A percentile compares a stretch with the other conserved stretches of the same genome.
These are phyloP conservation scores for Apiotrichum laibachii DNA, from an alignment of 1,284 basidiomycete genomes.

Conservation along the genomic window DNA sequence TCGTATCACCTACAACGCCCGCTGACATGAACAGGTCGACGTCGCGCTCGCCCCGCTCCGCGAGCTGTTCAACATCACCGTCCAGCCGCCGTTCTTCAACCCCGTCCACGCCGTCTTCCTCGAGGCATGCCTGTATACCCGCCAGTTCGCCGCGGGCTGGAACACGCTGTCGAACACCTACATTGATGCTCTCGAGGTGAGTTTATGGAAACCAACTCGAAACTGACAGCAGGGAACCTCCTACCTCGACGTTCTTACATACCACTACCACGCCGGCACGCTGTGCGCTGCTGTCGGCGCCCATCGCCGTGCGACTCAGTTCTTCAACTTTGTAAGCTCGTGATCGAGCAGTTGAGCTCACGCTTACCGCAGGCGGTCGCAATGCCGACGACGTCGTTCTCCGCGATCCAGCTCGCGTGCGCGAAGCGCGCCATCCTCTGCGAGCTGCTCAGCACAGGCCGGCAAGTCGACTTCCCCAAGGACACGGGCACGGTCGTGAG, in stretches of 20 bases:
- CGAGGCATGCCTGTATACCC: constrained; percentile 26
- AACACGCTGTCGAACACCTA: constrained; percentile 11
- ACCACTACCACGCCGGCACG: constrained; percentile 44
- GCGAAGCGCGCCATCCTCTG: constrained; percentile 47
- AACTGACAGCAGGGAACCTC: constrained; percentile 12
- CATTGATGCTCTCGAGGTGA: constrained; percentile 29
- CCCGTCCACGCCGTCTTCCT: constrained; percentile 37
- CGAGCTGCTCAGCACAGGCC: constrained; percentile 36
- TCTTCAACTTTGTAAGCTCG: constrained; percentile 34
- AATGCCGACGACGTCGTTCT: constrained; percentile 31
- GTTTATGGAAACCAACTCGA: not conserved
- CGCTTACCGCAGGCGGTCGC: constrained; percentile 32
- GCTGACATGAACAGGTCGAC: not conserved
- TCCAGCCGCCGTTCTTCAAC: constrained; percentile 19
- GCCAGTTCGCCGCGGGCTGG: not conserved
- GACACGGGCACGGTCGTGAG: constrained; percentile 30
- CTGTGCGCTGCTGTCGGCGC: constrained; percentile 29
- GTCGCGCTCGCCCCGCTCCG: constrained; percentile 22
- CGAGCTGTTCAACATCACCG: constrained; percentile 16
- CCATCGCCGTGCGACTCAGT: constrained; percentile 29
- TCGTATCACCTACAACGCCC: not conserved
- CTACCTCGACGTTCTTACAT: constrained; percentile 44
- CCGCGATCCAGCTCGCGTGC: constrained; percentile 41
- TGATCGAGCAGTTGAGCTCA: not conserved
- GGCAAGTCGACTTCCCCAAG: constrained; percentile 31